phyloP scores from a whole-genome alignment of 2,329 filamentous ascomycete species.

The Trichoderma aggressivum region DNA sequence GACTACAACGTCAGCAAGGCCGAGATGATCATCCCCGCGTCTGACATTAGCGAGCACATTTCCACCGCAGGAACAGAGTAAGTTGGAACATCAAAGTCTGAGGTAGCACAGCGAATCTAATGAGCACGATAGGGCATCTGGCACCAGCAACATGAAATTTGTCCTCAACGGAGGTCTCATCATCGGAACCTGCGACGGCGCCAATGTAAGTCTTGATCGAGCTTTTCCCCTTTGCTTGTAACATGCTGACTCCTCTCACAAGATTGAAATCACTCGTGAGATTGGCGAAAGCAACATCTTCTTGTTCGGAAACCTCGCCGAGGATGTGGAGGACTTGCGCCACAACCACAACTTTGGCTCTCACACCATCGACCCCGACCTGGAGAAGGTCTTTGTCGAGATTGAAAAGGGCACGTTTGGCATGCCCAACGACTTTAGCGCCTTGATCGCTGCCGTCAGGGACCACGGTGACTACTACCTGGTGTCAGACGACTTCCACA shows the following conservation, averaged over 20 bases:
- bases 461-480: conserved; percentile 98
- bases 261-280: conserved; percentile 96
- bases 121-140: conserved; percentile 52
- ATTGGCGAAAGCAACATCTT: conserved; percentile 97
- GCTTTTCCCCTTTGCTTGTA: not conserved
- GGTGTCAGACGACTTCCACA: conserved; percentile 95
- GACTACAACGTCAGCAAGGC: conserved; percentile 99
- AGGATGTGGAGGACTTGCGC: conserved; percentile 94
- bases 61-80: conserved; percentile 93
- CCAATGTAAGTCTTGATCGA: conserved; percentile 66
- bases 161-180: conserved; percentile 95
- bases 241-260: conserved; percentile 2
- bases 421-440: conserved; percentile 71
- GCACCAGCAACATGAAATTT: conserved; percentile 99
- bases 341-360: conserved; percentile 82
- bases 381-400: conserved; percentile 76
- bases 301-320: conserved; percentile 91
- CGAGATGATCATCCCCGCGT: conserved; percentile 91
- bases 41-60: conserved; percentile 96
- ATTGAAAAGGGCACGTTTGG: conserved; percentile 83
- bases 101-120: conserved; percentile 17
- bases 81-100: conserved; percentile 27
- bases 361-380: conserved; percentile 71
- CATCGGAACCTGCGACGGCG: conserved; percentile 96
- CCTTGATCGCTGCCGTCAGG: conserved; percentile 77